These are phyloP conservation scores for Fusarium odoratissimum DNA, from an alignment of 2,329 filamentous ascomycete species.

Conservation along the genomic window DNA sequence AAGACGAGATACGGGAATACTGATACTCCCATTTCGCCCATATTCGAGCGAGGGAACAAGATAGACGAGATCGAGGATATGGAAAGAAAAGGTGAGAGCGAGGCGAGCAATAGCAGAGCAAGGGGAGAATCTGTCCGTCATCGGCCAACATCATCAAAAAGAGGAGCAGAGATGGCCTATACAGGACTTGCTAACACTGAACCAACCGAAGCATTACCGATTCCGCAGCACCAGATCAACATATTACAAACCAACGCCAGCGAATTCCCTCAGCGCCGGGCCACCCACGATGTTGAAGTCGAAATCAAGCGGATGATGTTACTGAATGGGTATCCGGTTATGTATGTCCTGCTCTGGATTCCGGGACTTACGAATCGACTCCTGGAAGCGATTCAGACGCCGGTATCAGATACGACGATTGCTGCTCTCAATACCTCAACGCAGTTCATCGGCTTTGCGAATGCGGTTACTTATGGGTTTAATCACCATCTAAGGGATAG, in stretches of 20 bases:
- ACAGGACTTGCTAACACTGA: constrained; percentile 22
- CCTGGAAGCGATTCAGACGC: constrained; percentile 31
- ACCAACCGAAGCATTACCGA: background rate
- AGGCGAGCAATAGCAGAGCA: background rate
- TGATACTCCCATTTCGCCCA: background rate
- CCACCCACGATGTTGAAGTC: constrained; percentile 24
- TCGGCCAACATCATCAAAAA: background rate
- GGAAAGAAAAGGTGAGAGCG: constrained; percentile 14
- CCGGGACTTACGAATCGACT: constrained; percentile 40
- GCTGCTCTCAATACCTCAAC: constrained; percentile 37
- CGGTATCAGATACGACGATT: constrained; percentile 16
- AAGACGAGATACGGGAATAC: background rate
- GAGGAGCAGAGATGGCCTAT: constrained; percentile 1
- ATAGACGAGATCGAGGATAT: constrained; percentile 10
- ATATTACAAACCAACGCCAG: constrained; percentile 35
- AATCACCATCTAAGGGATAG: constrained; percentile 41
- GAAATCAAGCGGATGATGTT: constrained; percentile 44
- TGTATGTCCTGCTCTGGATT: constrained; percentile 41
- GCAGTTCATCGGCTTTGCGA: constrained; percentile 39
- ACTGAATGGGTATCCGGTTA: constrained; percentile 40
- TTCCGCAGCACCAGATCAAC: background rate
- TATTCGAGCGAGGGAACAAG: constrained; percentile 6
- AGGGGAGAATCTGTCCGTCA: background rate
- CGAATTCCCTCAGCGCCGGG: constrained; percentile 40
- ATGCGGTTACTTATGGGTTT: constrained; percentile 40